Evolutionary conservation across 495 filamentous ascomycete genomes (phyloP).

Genomic region (Apiosordaria backusii): DNA sequence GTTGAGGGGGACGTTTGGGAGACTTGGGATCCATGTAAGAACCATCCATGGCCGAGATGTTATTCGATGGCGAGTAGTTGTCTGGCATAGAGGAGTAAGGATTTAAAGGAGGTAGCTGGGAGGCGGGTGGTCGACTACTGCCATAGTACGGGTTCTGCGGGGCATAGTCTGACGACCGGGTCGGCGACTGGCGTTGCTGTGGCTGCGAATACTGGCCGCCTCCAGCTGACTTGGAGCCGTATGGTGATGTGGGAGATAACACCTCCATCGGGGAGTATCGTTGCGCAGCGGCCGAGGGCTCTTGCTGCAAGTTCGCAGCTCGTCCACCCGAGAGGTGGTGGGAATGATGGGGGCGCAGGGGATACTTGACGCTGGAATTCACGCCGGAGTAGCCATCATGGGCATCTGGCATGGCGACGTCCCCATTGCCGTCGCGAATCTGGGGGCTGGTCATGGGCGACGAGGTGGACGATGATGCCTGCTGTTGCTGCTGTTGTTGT

Average conservation of each 20-base stretch:
- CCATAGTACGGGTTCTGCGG: conserved; percentile 49
- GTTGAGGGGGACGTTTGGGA: conserved; percentile 54
- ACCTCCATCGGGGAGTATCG: conserved; percentile 95
- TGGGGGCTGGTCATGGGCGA: conserved; percentile 66
- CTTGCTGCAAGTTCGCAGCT: conserved; percentile 54
- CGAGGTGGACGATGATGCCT: conserved; percentile 48
- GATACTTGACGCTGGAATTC: conserved; percentile 58
- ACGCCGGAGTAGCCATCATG: conserved; percentile 73
- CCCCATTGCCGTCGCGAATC: conserved; percentile 69
- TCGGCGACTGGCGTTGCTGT: conserved; percentile 50
- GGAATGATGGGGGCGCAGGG: conserved; percentile 65
- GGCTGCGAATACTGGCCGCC: conserved; percentile 42
- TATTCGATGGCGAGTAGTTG: conserved; percentile 59
- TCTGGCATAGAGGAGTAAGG: conserved; percentile 58
- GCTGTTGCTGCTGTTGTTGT: conserved; percentile 12
- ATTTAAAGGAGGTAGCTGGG: conserved; percentile 70
- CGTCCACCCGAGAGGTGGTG: conserved; percentile 51
- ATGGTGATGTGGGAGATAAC: conserved; percentile 55
- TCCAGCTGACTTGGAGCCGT: conserved; percentile 40
- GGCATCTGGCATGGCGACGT: conserved; percentile 90
- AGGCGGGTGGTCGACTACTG: conserved; percentile 38
- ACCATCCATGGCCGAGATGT: conserved; percentile 64
- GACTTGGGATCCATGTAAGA: conserved; percentile 74
- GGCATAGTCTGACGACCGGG: conserved; percentile 43
- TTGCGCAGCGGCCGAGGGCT: conserved; percentile 79